phyloP scores from a whole-genome alignment of 306 rosid species.

The Chamaecrista fasciculata region DNA sequence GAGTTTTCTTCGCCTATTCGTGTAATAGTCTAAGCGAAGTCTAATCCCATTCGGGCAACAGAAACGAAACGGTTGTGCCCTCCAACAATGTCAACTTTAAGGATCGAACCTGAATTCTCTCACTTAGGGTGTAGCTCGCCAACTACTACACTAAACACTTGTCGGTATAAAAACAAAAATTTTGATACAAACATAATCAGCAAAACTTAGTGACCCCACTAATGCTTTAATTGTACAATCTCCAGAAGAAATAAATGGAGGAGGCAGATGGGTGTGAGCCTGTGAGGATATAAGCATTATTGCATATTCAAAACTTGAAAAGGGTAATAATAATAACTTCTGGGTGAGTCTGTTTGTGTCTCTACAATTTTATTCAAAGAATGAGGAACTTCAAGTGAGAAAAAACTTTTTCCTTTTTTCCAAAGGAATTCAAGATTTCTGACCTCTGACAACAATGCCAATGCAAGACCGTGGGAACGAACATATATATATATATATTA shows the following conservation, averaged over 20 bases:
- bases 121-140: too few species aligned
- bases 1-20: too few species aligned
- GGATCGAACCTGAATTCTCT: too few species aligned
- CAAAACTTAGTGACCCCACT: slow-evolving; percentile 20
- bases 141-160: too few species aligned
- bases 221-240: slow-evolving; percentile 18
- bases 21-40: too few species aligned
- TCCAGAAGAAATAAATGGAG: not conserved
- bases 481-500: too few species aligned
- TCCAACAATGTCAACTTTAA: too few species aligned
- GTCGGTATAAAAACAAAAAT: too few species aligned
- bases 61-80: too few species aligned
- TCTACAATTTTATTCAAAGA: slow-evolving; percentile 44
- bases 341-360: slow-evolving; percentile 12
- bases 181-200: not conserved
- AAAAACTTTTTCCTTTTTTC: slow-evolving; percentile 17
- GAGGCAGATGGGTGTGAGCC: slow-evolving; percentile 8
- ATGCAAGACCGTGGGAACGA: slow-evolving; percentile 9
- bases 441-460: slow-evolving; percentile 2
- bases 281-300: not conserved
- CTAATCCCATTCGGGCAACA: too few species aligned
- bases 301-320: slow-evolving; percentile 13
- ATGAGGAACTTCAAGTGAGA: slow-evolving; percentile 7
- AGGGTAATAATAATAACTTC: slow-evolving; percentile 9
- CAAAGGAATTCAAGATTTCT: slow-evolving; percentile 18